Base-by-base conservation (phyloP, 148 eudicot species). In the Amaranthus cruentus region DNA sequence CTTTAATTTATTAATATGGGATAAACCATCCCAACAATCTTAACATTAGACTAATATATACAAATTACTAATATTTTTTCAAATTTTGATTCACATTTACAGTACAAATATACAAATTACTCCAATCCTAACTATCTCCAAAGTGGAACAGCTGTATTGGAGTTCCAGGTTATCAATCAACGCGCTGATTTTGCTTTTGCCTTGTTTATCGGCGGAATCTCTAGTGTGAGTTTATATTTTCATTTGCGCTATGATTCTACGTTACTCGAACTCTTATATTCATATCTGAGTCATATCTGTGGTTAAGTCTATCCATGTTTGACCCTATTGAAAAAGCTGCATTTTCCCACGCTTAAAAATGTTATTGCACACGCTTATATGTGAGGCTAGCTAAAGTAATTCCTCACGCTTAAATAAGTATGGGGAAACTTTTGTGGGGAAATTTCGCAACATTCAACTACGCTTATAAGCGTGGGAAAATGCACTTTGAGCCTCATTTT, bases 91-190 rank as follows among this genome's bases (percentile, higher is more conserved):
- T 47, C 2, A 1, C 62, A 55, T 42, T 88, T n/a, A n/a, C 89
- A 94, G 98, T 94, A 72, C 75, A 97, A 94, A 75, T 89, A 85
- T 83, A 93, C 97, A 79, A 91, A 87, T 62, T 87, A 73, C 76
- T 82, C 80, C 57, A 91, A 77, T 72, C 87, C 88, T 55, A 71
- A 85, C 55, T 94, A 88, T 75, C 75, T 48, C 53, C 62, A 70
- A 9, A 87, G 84, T 7, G 97, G 98, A 46, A 87, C 79, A 68
- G 97, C 93, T 57, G 50, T 78, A 28, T 62, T 94, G 85, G 89
- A 79, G 87, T 84, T 94, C 79, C 91, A 83, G 53, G 62, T 91
- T 86, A 87, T 94, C 82, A 94, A 94, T 62, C 98, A 94, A 72
- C 84, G 98, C 84, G 79, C 96, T 4, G 91, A 94, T 73, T 88